Evolutionary conservation across 495 filamentous ascomycete genomes (phyloP).

Genomic region (Rhizodiscina lignyota): DNA sequence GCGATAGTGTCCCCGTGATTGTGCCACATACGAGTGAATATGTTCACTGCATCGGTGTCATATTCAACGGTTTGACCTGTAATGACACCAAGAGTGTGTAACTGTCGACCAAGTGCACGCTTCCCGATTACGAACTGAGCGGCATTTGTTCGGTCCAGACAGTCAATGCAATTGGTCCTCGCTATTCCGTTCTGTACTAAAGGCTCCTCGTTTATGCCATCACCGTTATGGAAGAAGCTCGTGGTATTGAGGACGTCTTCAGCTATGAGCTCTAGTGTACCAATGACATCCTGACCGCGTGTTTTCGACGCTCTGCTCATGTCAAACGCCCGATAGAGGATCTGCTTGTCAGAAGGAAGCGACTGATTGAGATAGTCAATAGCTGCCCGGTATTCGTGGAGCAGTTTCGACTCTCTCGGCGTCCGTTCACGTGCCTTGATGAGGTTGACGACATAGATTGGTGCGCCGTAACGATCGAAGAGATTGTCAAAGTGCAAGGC

Average conservation of each 20-base stretch:
- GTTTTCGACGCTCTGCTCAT: slow-evolving; percentile 93
- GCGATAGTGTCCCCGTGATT: slow-evolving; percentile 96
- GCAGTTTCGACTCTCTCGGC: slow-evolving; percentile 81
- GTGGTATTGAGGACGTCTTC: slow-evolving; percentile 71
- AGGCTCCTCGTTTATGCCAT: slow-evolving; percentile 40
- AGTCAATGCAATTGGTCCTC: slow-evolving; percentile 95
- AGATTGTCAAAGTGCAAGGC: slow-evolving; percentile 94
- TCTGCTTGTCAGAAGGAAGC: slow-evolving; percentile 64
- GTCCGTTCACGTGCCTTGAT: slow-evolving; percentile 81
- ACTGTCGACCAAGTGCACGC: slow-evolving; percentile 75
- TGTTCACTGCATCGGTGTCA: slow-evolving; percentile 86
- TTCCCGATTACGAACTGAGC: slow-evolving; percentile 99
- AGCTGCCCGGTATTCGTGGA: slow-evolving; percentile 75
- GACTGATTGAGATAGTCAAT: slow-evolving; percentile 93
- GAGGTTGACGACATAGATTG: slow-evolving; percentile 82
- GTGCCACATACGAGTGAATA: slow-evolving; percentile 86
- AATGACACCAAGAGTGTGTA: slow-evolving; percentile 84
- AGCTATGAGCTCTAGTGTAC: slow-evolving; percentile 72
- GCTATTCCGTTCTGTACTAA: slow-evolving; percentile 83
- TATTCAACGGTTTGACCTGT: slow-evolving; percentile 66
- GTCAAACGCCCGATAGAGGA: slow-evolving; percentile 89
- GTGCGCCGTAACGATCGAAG: slow-evolving; percentile 83
- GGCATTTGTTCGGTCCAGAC: slow-evolving; percentile 89
- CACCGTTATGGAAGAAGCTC: slow-evolving; percentile 88
- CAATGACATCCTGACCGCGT: slow-evolving; percentile 91